A percentile compares a stretch with the other conserved stretches of the same genome.
These are phyloP conservation scores for Pestalotiopsis sp. DNA, from an alignment of 2,329 filamentous ascomycete species.

Conservation along the genomic window DNA sequence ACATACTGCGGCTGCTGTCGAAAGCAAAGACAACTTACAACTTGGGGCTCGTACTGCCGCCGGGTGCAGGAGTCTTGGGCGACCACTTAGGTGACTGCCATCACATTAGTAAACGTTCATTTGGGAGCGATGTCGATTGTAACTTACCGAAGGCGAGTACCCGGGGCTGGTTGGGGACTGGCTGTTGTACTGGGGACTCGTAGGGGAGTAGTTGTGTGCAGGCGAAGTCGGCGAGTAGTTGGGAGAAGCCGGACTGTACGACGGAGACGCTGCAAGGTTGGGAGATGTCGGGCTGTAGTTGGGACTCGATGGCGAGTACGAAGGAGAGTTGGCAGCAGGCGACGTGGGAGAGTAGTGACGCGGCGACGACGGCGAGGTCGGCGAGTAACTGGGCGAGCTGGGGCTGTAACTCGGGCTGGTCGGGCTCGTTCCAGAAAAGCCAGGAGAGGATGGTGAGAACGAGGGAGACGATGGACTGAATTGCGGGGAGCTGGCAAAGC, in stretches of 20 bases:
- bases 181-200: constrained; percentile 55
- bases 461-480: constrained; percentile 67
- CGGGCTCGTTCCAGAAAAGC: constrained; percentile 55
- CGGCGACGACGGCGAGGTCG: constrained; percentile 60
- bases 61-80: constrained; percentile 46
- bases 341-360: constrained; percentile 71
- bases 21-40: constrained; percentile 46
- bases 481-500: constrained; percentile 61
- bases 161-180: constrained; percentile 69
- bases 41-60: constrained; percentile 40
- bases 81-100: constrained; percentile 48
- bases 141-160: constrained; percentile 67
- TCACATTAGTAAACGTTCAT: constrained; percentile 27
- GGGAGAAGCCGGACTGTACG: constrained; percentile 73
- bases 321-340: constrained; percentile 74
- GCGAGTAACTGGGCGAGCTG: constrained; percentile 67
- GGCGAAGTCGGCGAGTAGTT: constrained; percentile 78
- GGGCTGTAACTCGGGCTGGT: constrained; percentile 66
- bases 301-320: constrained; percentile 72
- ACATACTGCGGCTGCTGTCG: background rate
- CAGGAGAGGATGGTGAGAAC: constrained; percentile 56
- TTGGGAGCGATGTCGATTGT: background rate
- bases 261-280: constrained; percentile 59
- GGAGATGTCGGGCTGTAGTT: constrained; percentile 73
- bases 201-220: constrained; percentile 58